phyloP scores from a whole-genome alignment of 2,329 filamentous ascomycete species.

The Alternaria incomplexa region DNA sequence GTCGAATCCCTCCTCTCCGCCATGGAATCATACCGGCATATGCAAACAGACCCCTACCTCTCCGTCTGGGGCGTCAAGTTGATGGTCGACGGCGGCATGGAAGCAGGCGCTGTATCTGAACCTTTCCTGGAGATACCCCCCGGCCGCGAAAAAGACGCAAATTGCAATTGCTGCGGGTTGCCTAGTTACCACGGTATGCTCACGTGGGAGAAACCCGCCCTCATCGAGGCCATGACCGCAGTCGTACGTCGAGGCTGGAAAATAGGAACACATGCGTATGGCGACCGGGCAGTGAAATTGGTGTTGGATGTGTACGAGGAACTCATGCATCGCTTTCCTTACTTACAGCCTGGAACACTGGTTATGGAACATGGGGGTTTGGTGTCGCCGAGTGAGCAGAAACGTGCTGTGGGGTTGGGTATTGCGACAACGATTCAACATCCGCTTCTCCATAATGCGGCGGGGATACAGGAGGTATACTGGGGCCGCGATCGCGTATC shows the following conservation, averaged over 20 bases:
- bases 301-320: not conserved
- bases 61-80: not conserved
- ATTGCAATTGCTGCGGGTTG: not conserved
- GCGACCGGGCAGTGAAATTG: not conserved
- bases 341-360: rapidly evolving
- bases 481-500: not conserved
- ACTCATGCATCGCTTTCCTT: not conserved
- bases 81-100: not conserved
- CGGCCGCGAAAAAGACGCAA: not conserved
- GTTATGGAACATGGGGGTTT: not conserved
- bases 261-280: not conserved
- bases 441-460: not conserved
- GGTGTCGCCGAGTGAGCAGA: rapidly evolving
- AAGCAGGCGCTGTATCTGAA: not conserved
- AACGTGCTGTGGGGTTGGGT: rapidly evolving
- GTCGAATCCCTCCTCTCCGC: too few species aligned
- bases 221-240: not conserved
- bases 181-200: not conserved
- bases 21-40: not conserved
- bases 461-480: not conserved
- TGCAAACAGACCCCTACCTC: not conserved
- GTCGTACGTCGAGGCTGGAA: not conserved
- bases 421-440: not conserved
- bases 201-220: not conserved
- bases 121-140: too few species aligned